These are phyloP conservation scores for Erythrobasidium hasegawianum DNA, from an alignment of 1,284 basidiomycete species.

Conservation along the genomic window DNA sequence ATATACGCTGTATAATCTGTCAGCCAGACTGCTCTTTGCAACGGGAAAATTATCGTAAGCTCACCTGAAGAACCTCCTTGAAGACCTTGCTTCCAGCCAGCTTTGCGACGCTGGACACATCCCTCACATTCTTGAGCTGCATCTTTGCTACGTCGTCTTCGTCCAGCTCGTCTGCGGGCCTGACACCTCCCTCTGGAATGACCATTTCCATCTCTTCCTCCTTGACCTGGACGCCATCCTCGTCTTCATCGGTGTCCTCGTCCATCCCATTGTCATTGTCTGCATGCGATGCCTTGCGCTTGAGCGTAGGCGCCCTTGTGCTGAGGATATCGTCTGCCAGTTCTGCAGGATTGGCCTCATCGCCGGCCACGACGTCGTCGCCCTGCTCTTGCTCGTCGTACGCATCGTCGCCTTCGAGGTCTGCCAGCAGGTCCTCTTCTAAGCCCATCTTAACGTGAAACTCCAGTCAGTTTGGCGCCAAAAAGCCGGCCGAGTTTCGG, in stretches of 20 bases:
- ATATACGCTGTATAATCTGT: slow-evolving; percentile 60
- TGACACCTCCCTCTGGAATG: slow-evolving; percentile 83
- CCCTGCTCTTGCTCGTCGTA: slow-evolving; percentile 60
- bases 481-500: neutral
- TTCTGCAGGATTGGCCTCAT: slow-evolving; percentile 31
- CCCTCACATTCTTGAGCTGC: slow-evolving; percentile 75
- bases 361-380: slow-evolving; percentile 46
- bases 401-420: slow-evolving; percentile 72
- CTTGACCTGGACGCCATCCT: slow-evolving; percentile 39
- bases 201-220: slow-evolving; percentile 53
- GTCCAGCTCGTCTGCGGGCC: slow-evolving; percentile 89
- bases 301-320: slow-evolving; percentile 35
- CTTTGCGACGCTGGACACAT: slow-evolving; percentile 81
- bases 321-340: slow-evolving; percentile 16
- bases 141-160: slow-evolving; percentile 86
- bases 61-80: slow-evolving; percentile 74
- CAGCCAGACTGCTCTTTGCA: neutral
- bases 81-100: slow-evolving; percentile 81
- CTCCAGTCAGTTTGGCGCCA: neutral
- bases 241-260: slow-evolving; percentile 41
- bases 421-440: slow-evolving; percentile 81
- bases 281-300: slow-evolving; percentile 22
- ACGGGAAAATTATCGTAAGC: slow-evolving; percentile 36
- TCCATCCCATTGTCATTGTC: slow-evolving; percentile 47
- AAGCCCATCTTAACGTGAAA: slow-evolving; percentile 52